These are phyloP conservation scores for Mayamaea pseudoterrestris DNA, from an alignment of 108 stramenopile genomes.

Conservation along the genomic window DNA sequence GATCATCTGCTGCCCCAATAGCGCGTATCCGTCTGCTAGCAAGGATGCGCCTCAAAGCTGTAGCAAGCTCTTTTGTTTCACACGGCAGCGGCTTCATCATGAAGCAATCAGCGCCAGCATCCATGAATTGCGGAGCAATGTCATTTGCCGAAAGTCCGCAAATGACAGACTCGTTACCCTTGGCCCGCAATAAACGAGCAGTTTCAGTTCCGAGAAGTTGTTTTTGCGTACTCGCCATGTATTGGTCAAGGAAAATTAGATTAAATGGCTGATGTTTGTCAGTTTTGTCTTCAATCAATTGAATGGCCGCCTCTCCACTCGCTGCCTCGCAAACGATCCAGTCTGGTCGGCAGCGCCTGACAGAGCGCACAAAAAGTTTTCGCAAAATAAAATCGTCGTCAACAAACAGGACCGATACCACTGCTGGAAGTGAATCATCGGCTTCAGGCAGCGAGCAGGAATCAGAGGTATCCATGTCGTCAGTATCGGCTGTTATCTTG, in stretches of 20 bases:
- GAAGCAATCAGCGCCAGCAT: conserved; percentile 27
- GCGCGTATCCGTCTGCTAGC: no score
- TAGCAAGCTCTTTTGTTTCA: conserved; percentile 5
- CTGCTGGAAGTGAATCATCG: conserved; percentile 5
- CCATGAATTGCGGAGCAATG: conserved; percentile 24
- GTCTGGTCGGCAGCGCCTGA: conserved; percentile 7
- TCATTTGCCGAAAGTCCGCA: conserved; percentile 51
- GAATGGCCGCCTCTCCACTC: conserved; percentile 24
- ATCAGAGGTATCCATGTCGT: not conserved
- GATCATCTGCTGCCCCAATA: no score
- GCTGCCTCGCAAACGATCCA: conserved; percentile 25
- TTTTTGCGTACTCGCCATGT: conserved; percentile 36
- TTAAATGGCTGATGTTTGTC: conserved; percentile 12
- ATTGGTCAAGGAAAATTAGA: conserved; percentile 17
- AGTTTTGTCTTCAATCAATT: conserved; percentile 8
- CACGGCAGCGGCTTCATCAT: conserved; percentile 43
- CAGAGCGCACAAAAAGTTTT: conserved; percentile 16
- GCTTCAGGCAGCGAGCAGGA: not conserved
- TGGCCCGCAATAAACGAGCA: conserved; percentile 18
- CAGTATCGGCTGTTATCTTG: not conserved
- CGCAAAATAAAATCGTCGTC: conserved; percentile 28
- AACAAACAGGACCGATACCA: conserved; percentile 15
- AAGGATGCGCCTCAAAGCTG: not conserved
- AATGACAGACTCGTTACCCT: conserved; percentile 23
- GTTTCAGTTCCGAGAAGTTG: conserved; percentile 49